Conservation (phyloP, 2,329 filamentous ascomycete species). For the Cordyceps fumosorosea region DNA sequence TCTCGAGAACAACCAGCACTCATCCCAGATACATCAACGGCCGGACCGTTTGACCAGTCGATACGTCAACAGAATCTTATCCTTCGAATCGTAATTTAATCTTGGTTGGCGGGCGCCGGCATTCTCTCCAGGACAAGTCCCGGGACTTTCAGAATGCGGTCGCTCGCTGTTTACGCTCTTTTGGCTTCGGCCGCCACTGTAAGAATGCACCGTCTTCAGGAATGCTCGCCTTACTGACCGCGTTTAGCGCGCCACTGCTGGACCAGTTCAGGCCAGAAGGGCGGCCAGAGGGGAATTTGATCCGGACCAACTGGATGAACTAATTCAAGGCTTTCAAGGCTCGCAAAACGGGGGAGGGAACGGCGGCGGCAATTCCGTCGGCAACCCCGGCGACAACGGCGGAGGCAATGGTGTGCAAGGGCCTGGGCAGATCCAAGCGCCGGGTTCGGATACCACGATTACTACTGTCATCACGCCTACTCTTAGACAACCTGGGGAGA, state of each 20-base stretch:
- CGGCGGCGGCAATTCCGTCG: too few species aligned
- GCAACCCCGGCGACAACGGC: neutral
- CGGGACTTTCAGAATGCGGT: constrained; percentile 16
- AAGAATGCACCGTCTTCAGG: constrained; percentile 2
- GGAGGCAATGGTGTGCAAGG: neutral
- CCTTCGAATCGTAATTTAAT: neutral
- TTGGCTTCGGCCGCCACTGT: constrained; percentile 17
- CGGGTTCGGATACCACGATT: neutral
- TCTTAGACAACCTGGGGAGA: neutral
- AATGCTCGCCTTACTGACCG: neutral
- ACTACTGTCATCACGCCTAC: neutral
- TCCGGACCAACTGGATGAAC: constrained; percentile 13
- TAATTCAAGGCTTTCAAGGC: constrained; percentile 6
- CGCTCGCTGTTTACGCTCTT: constrained; percentile 16
- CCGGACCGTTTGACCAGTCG: constrained; percentile 7
- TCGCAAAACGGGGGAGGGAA: neutral
- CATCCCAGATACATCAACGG: neutral
- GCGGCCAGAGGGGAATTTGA: neutral
- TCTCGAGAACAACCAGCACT: neutral
- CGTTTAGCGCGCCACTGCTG: neutral
- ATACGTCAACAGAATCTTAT: neutral
- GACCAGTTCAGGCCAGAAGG: constrained; percentile 5
- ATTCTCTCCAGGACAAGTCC: neutral
- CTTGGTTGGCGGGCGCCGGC: neutral
- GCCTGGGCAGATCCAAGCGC: neutral